phyloP scores from a whole-genome alignment of 169 alveolate genomes.

The Eimeria acervulina region DNA sequence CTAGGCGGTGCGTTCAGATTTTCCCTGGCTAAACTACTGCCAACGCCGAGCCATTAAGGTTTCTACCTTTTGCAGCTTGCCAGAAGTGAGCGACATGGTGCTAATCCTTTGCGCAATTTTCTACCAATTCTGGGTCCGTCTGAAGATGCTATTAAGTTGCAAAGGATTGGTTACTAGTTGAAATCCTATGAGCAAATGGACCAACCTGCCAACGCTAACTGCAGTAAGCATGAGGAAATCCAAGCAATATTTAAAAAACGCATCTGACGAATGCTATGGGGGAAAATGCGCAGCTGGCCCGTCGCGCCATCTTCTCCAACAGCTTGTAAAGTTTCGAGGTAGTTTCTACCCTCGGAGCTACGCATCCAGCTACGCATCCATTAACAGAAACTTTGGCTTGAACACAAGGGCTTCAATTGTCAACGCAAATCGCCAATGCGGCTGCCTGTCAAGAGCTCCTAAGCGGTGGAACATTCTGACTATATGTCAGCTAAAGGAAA shows the following conservation, averaged over 20 bases:
- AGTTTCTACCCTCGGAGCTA: background rate
- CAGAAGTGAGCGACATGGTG: background rate
- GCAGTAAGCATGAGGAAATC: background rate
- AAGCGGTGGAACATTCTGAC: background rate
- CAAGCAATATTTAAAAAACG: background rate
- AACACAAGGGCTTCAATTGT: background rate
- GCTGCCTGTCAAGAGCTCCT: background rate
- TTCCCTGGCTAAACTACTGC: background rate
- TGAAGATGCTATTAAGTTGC: background rate
- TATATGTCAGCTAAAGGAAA: background rate
- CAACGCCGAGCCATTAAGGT: background rate
- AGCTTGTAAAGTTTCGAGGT: background rate
- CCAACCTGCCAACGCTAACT: background rate
- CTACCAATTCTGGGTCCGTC: background rate
- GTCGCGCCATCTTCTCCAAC: background rate
- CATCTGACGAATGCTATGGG: background rate
- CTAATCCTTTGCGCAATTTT: background rate
- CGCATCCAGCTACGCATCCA: background rate
- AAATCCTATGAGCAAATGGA: background rate
- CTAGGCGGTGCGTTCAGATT: background rate
- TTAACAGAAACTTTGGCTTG: conserved; percentile 85
- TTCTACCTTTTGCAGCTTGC: background rate
- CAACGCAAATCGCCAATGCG: background rate
- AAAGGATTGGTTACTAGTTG: background rate
- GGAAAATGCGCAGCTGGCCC: conserved; percentile 1